A percentile compares a stretch with the other conserved stretches of the same genome.
phyloP scores from a whole-genome alignment of 768 basidiomycete genomes.

The Boletus huronensis region DNA sequence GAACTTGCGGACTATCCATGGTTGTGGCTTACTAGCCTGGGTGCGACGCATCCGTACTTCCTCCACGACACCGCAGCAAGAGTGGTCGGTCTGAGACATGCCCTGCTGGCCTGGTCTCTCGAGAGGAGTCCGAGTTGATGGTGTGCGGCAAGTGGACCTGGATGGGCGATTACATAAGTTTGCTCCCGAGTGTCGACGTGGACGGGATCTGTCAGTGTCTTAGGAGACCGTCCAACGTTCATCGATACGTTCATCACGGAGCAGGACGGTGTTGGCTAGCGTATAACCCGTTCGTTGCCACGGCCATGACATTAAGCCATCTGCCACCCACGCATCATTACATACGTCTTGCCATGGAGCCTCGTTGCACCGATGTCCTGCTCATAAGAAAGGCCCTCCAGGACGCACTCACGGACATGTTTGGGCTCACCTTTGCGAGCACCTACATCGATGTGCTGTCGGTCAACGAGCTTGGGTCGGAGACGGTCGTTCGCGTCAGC shows the following conservation, averaged over 20 bases:
- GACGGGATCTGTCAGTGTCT: not conserved
- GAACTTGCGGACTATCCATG: slow-evolving; percentile 73
- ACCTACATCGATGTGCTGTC: slow-evolving; percentile 60
- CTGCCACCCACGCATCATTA: slow-evolving; percentile 22
- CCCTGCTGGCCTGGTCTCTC: not conserved
- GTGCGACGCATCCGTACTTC: slow-evolving; percentile 42
- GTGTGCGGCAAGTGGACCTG: slow-evolving; percentile 11
- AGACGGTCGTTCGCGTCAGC: slow-evolving; percentile 23
- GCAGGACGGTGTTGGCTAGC: not conserved
- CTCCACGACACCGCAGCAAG: slow-evolving; percentile 52
- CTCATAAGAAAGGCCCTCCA: slow-evolving; percentile 53
- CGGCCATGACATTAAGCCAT: slow-evolving; percentile 18
- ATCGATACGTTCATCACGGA: not conserved
- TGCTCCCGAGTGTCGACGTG: not conserved
- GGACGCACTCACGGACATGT: slow-evolving; percentile 50
- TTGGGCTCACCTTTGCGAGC: slow-evolving; percentile 50
- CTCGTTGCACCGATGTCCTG: slow-evolving; percentile 38
- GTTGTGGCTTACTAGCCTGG: slow-evolving; percentile 49
- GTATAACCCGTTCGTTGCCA: not conserved
- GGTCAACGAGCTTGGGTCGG: slow-evolving; percentile 31
- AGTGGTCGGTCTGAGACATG: slow-evolving; percentile 16
- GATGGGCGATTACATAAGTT: slow-evolving; percentile 23
- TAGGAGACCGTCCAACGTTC: not conserved
- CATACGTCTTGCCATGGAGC: slow-evolving; percentile 22
- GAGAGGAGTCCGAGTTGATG: slow-evolving; percentile 3